Percentiles rank a stretch among this genome's conserved stretches.
Conservation (phyloP, 148 eudicot genomes). For the Rhododendron simsii region DNA sequence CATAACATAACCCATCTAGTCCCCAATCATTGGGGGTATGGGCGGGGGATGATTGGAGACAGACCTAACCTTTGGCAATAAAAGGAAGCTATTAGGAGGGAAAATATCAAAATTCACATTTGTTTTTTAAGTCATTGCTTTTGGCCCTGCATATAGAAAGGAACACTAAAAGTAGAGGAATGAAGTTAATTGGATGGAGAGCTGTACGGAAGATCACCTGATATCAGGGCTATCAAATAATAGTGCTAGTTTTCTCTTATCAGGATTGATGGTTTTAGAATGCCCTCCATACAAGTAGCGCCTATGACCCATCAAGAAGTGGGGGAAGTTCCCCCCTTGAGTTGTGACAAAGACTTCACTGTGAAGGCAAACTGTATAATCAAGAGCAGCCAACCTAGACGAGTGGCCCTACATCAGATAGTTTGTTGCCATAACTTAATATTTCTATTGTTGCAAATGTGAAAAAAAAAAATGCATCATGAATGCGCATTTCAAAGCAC, state of each 20-base stretch:
- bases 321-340: constrained; percentile 98
- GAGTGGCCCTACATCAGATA: constrained; percentile 65
- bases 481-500: neutral
- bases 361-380: constrained; percentile 93
- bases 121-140: neutral
- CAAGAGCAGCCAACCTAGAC: constrained; percentile 96
- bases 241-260: constrained; percentile 77
- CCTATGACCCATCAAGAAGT: constrained; percentile 92
- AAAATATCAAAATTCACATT: neutral
- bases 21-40: too few species aligned
- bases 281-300: constrained; percentile 90
- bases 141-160: neutral
- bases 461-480: neutral
- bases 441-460: neutral
- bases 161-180: neutral
- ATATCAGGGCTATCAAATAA: constrained; percentile 84
- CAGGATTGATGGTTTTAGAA: constrained; percentile 84
- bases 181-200: neutral
- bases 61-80: too few species aligned
- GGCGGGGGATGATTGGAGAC: too few species aligned
- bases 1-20: too few species aligned
- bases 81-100: neutral
- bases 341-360: constrained; percentile 95
- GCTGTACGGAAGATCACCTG: constrained; percentile 40
- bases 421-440: neutral